Percentiles rank a stretch among this genome's conserved stretches.
phyloP scores from a whole-genome alignment of 169 alveolate species.

The Cryptosporidium felis region DNA sequence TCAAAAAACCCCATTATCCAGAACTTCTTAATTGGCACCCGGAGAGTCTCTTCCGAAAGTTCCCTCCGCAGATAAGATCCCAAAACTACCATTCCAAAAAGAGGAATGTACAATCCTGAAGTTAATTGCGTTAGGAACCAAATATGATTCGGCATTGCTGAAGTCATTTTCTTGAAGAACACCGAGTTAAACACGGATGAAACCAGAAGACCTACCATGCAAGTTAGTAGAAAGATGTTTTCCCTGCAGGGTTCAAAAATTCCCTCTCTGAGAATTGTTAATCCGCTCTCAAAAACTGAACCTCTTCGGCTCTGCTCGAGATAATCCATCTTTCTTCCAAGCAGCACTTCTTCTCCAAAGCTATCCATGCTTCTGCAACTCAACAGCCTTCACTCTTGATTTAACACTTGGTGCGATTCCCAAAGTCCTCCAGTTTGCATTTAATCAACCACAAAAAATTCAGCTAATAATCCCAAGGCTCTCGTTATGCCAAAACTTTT shows the following conservation, averaged over 20 bases:
- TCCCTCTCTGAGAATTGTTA: no score
- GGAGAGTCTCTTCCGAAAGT: conserved; percentile 65
- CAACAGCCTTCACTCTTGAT: no score
- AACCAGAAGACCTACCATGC: conserved; percentile 29
- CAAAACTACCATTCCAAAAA: conserved; percentile 57
- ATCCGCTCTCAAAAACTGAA: no score
- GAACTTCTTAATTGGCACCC: conserved; percentile 55
- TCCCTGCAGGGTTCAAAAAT: conserved; percentile 43
- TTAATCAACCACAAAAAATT: no score
- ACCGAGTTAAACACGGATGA: conserved; percentile 62
- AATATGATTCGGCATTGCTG: conserved; percentile 75
- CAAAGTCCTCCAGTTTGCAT: no score
- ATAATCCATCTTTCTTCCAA: no score
- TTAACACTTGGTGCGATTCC: no score
- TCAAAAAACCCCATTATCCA: conserved; percentile 75
- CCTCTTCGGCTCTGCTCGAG: no score
- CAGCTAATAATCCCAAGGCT: no score
- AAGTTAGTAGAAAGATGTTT: not conserved
- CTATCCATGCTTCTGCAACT: no score
- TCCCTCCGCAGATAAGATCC: conserved; percentile 18
- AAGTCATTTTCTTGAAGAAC: conserved; percentile 65
- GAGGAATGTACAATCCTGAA: conserved; percentile 58
- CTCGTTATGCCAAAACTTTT: no score
- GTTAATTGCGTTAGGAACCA: conserved; percentile 74
- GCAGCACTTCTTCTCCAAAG: no score